Base-by-base conservation (phyloP, 169 alveolate species). In the Plasmodium gallinaceum region DNA sequence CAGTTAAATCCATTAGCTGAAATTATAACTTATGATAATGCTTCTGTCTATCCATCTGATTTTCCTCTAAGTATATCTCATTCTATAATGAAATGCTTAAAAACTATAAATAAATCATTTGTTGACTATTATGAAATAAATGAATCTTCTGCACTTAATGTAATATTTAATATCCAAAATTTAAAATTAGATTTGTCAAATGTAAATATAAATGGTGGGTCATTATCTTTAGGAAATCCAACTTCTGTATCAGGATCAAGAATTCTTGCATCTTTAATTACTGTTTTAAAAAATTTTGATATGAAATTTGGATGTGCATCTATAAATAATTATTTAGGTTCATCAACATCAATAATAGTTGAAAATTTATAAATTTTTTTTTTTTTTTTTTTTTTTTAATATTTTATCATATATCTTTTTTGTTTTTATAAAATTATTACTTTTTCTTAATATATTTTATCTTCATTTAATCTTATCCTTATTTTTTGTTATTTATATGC, bases 221-320 rank as follows among this genome's bases (percentile, higher is more conserved):
- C 95, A 14, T 26, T 91, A 18, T 70, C 95, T 2, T 37, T 93
- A 37, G 96, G 96, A 0, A 94, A 91, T 78, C 94, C 95, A 10
- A 87, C 88, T 66, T 93, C 94, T 18, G 94, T 92, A 8, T 74
- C 95, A n/a, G 96, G 96, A n/a, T 52, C 90, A 6, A 92, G 96
- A 42, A 92, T 88, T 66, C 12, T 91, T 37, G 91, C 88, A 2
- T 68, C 94, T 22, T 60, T 93, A 74, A 89, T 91, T 16, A 93
- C 94, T 1, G 94, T 86, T 16, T 74, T 93, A 76, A 89, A 90
- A 16, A 78, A 92, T 22, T 88, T 58, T 43, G 92, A 88, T 22
- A 68, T 93, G 90, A 88, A 86, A 26, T 91, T 69, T 43, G 96
- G 96, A 4, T 88, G 94, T 42, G 94, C 89, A 22, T 89, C 94